Base-by-base conservation (phyloP, 1,139 yeast genomes). In the Sugiyamaella sp. region DNA sequence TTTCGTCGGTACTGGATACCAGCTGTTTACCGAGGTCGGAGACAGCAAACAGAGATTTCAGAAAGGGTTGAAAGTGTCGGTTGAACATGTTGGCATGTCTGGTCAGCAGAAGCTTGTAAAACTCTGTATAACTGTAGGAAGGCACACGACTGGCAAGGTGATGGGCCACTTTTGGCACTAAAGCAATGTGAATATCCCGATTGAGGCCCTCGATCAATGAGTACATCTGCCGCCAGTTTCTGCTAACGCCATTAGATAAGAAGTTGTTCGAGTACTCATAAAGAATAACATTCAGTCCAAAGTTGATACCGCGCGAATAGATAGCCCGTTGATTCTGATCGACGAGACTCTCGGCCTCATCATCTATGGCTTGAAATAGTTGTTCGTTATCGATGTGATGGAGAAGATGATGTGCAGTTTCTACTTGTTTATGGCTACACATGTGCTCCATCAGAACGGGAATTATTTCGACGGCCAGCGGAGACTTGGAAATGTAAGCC, bases 1-100 rank as follows among this genome's bases (percentile, higher is more conserved):
- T 49, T 29, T 46, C 53, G 42, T 63, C 65, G 5, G 63, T 57
- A 47, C 57, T 58, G 14, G 52, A 16, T 3, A 64, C 46, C 24
- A 64, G 49, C 17, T 57, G 51, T 19, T 51, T 54, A 22, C 60
- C 66, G 12, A 54, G 51, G 37, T 64, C 66, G 0, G 64, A 54
- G 17, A 59, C 56, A 20, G 52, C 46, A 27, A 49, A 52, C 6
- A 63, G 48, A 1, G 52, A 40, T 43, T 57, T 55, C 49, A 58
- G 46, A 27, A 53, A 60, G 17, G 24, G 32, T 3, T 32, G 45
- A 32, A 50, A 46, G 2, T 41, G 46, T 5, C 46, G 50, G 25
- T 48, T 46, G 10, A 49, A 37, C 16, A 64, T 32, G 27, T 61
- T 54, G 14, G 57, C 58, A 12, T 52, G 47, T 17, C 60, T 46